Percentiles rank a stretch among this genome's conserved stretches.
These are phyloP conservation scores for Clavispora santaluciae DNA, from an alignment of 805 yeast genomes.

Conservation along the genomic window DNA sequence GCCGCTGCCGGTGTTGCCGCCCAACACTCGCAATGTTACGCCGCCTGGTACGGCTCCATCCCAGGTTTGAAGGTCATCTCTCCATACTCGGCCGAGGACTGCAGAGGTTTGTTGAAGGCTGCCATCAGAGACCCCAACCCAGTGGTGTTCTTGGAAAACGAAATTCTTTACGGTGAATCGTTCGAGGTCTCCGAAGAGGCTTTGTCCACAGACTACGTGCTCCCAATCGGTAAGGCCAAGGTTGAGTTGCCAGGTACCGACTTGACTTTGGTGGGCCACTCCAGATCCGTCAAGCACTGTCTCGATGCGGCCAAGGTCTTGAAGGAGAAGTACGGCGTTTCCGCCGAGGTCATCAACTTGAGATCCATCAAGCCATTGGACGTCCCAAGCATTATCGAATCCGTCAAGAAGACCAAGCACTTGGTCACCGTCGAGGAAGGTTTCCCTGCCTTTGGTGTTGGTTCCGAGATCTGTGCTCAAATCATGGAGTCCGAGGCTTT, in stretches of 20 bases:
- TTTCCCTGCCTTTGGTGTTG: conserved; percentile 98
- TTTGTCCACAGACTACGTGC: conserved; percentile 77
- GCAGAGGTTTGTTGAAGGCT: conserved; percentile 92
- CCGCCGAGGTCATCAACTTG: conserved; percentile 90
- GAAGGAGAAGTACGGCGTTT: conserved; percentile 78
- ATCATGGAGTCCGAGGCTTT: conserved; percentile 98
- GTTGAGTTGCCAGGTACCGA: conserved; percentile 91
- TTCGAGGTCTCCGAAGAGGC: conserved; percentile 89
- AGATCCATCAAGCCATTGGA: conserved; percentile 97
- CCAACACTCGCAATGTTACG: conserved; percentile 96
- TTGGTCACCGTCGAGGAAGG: conserved; percentile 95
- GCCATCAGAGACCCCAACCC: conserved; percentile 99
- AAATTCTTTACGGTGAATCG: conserved; percentile 86
- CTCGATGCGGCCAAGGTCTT: conserved; percentile 86
- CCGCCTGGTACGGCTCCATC: conserved; percentile 97
- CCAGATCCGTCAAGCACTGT: conserved; percentile 84
- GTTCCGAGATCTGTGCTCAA: conserved; percentile 96
- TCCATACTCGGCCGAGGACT: conserved; percentile 94
- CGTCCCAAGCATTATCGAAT: conserved; percentile 73
- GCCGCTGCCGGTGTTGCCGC: conserved; percentile 99
- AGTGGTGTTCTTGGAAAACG: conserved; percentile 92
- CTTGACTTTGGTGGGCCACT: conserved; percentile 82
- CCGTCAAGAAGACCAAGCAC: conserved; percentile 96
- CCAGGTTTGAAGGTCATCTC: conserved; percentile 97
- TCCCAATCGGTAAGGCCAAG: conserved; percentile 95